These are phyloP conservation scores for Sporothrix dimorphospora DNA, from an alignment of 2,329 filamentous ascomycete species.

Conservation along the genomic window DNA sequence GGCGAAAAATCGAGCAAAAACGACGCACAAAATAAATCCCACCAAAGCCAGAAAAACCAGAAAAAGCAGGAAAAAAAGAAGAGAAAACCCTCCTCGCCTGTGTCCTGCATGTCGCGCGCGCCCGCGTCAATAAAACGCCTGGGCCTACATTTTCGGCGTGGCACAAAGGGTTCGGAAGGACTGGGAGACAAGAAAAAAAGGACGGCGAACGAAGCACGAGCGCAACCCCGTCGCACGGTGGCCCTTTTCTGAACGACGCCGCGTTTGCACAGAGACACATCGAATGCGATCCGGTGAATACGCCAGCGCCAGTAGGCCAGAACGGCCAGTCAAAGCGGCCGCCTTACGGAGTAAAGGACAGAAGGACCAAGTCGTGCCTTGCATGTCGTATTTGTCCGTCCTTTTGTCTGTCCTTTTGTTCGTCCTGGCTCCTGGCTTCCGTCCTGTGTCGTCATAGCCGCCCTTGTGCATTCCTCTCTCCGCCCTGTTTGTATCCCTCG, in stretches of 20 bases:
- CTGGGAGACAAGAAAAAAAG: background rate
- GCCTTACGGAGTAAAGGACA: background rate
- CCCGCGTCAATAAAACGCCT: constrained; percentile 14
- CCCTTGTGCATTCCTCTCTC: constrained; percentile 6
- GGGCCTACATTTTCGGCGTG: constrained; percentile 18
- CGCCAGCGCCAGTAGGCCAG: background rate
- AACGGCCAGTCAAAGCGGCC: constrained; percentile 20
- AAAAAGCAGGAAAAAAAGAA: constrained; percentile 15
- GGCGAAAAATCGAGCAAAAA: background rate
- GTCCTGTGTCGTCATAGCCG: background rate
- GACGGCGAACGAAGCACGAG: constrained; percentile 7
- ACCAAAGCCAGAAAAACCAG: background rate
- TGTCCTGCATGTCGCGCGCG: constrained; percentile 10
- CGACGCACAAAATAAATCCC: background rate
- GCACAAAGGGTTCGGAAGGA: background rate
- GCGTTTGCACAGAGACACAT: constrained; percentile 2
- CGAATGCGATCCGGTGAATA: background rate
- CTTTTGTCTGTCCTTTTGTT: background rate
- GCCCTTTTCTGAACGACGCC: constrained; percentile 14
- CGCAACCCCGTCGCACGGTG: constrained; percentile 1
- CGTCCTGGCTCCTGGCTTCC: background rate
- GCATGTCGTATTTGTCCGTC: background rate
- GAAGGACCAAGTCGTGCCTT: constrained; percentile 10
- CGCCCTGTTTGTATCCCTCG: background rate
- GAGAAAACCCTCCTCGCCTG: background rate